Base-by-base conservation (phyloP, 2,329 filamentous ascomycete genomes). In the Aaosphaeria pasadenensis region DNA sequence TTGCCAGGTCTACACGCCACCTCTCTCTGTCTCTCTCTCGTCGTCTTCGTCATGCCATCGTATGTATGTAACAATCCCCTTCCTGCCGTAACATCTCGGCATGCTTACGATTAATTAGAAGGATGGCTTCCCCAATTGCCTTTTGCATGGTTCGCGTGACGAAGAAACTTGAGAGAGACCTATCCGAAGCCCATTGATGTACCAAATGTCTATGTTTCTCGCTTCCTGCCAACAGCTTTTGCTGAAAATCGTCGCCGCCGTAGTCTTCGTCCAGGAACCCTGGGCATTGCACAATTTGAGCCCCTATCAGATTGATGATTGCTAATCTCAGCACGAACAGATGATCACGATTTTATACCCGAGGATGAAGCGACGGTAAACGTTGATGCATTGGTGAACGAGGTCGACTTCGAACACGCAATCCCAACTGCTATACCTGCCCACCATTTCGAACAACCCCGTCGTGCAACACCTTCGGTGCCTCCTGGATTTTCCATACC, bases 381-480 rank as follows among this genome's bases (percentile, higher is more conserved):
- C n/a, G 81, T 89, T 38, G 85, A 88, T 63, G 84, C 84, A 4
- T 71, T 89, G 4, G 85, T 89, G 9, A 81, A 84, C 24, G 86
- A 89, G 40, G 52, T 53, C 30, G 63, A 69, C 5, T 50, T 55
- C 31, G 60, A 60, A 54, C 56, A 52, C 44, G 44, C 49, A 72
- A 81, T 51, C 30, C 33, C 9, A 36, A 9, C n/a, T 9, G 7
- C 33, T n/a, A 36, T n/a, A 9, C 9, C n/a, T 36, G n/a, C 7
- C 42, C 64, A 63, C 6, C 55, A 63, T 17, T 53, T 69, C 32
- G 60, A 67, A 38, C 68, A 70, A 47, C 67, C 68, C 43, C 67
- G 72, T 33, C 68, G 71, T 28, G 62, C 72, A 11, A 77, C 74
- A 7, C 74, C 74, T 1, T 70, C 71, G 1, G 66, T 77, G 30